Evolutionary conservation across 805 yeast genomes (phyloP).

Genomic region (Jamesozyma piceae): DNA sequence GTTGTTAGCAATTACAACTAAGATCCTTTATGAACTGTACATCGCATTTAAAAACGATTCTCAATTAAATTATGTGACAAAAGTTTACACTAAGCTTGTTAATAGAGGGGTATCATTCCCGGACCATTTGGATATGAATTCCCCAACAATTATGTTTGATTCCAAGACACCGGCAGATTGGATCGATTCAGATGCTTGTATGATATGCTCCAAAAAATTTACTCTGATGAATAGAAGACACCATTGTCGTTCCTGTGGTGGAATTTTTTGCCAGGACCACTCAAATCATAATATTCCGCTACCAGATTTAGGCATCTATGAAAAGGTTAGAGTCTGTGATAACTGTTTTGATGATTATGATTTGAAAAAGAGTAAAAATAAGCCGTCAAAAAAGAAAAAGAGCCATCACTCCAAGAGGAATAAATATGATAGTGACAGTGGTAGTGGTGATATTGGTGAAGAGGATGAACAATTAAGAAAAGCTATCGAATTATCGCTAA

Average conservation of each 20-base stretch:
- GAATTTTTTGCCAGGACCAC: conserved; percentile 80
- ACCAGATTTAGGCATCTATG: conserved; percentile 76
- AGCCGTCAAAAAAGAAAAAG: conserved; percentile 9
- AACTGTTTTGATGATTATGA: conserved; percentile 64
- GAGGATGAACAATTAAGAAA: conserved; percentile 69
- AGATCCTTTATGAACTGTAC: conserved; percentile 69
- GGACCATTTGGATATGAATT: conserved; percentile 15
- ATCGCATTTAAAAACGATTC: conserved; percentile 58
- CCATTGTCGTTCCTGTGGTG: conserved; percentile 96
- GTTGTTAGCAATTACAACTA: conserved; percentile 53
- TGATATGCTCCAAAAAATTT: conserved; percentile 80
- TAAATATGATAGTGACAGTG: conserved; percentile 21
- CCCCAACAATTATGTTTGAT: conserved; percentile 51
- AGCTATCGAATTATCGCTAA: conserved; percentile 73
- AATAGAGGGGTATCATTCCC: conserved; percentile 65
- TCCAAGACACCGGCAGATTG: conserved; percentile 94
- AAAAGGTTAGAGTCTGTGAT: conserved; percentile 90
- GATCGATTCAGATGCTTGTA: conserved; percentile 92
- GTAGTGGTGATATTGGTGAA: conserved; percentile 34
- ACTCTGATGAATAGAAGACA: conserved; percentile 82
- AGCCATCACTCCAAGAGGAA: conserved; percentile 16
- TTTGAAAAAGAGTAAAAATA: conserved; percentile 25
- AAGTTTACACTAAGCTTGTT: conserved; percentile 49
- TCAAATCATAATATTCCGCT: conserved; percentile 64
- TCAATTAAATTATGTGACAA: conserved; percentile 55